Evolutionary conservation across 257 asterid species (phyloP), one percentile per base, ranked within the genome.

Genomic region (Agastache rugosa): DNA sequence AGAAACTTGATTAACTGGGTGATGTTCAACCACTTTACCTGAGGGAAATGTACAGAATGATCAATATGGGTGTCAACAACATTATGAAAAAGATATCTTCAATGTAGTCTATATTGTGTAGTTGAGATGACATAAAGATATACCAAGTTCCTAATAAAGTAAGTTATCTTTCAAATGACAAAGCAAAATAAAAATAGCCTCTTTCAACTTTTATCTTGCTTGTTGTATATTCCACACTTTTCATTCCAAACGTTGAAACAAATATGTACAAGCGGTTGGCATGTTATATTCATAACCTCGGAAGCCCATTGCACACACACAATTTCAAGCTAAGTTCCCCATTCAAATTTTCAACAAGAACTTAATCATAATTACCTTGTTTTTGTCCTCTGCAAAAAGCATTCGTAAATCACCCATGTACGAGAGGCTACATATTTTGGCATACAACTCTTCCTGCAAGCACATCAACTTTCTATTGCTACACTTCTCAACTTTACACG

Each of bases 371-470:
- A 79, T 72, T 82, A 89, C 97, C 93, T 95, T 95, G 87, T 90
- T 80, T 83, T 81, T 88, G 76, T 95, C 99, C 84, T 94, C 97
- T 0, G 97, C 98, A 63, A 94, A 94, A 80, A 86, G 85, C 97
- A 94, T 94, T 23, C 97, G 84, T 79, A 91, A 71, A 85, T 94
- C 98, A 34, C 97, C 98, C 87, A 73, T 83, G 82, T 91, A 94
- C 15, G 97, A 94, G 45, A 94, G 97, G 82, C 91, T 87, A 81
- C 97, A 94, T 72, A 91, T 89, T 77, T 87, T 87, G 76, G 90
- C 93, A 80, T 90, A 94, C 75, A 94, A 80, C 70, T 91, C 93
- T 78, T 89, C 96, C 97, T 91, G 90, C 82, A 87, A 65, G 79
- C 39, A 50, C 55, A 80, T 72, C 8, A 25, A 29, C 61, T 44